phyloP scores from a whole-genome alignment of 768 basidiomycete genomes.

The Epithele typhae region DNA sequence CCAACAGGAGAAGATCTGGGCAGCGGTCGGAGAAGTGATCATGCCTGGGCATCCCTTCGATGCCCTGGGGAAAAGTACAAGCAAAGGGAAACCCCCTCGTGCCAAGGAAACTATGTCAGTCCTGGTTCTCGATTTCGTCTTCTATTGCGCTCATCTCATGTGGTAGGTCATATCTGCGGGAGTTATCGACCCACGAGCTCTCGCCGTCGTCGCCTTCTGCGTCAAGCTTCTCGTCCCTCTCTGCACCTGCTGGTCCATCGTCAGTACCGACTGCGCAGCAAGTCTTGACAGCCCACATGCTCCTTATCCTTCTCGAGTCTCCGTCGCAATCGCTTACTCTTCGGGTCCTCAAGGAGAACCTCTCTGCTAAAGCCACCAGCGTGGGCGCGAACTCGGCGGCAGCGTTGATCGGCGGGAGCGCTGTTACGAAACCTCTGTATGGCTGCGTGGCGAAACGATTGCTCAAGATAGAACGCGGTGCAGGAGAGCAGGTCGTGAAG shows the following conservation, averaged over 20 bases:
- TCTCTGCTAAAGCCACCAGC: slow-evolving; percentile 41
- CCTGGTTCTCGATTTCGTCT: background rate
- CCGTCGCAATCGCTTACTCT: slow-evolving; percentile 56
- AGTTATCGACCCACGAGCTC: slow-evolving; percentile 46
- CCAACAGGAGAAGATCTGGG: slow-evolving; percentile 70
- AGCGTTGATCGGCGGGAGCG: slow-evolving; percentile 32
- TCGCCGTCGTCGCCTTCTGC: slow-evolving; percentile 53
- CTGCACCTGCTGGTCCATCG: slow-evolving; percentile 22
- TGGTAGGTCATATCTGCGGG: slow-evolving; percentile 52
- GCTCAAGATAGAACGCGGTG: slow-evolving; percentile 70
- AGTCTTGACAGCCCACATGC: slow-evolving; percentile 63
- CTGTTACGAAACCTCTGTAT: slow-evolving; percentile 62
- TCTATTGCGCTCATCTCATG: background rate
- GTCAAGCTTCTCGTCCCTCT: slow-evolving; percentile 47
- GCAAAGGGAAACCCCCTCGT: slow-evolving; percentile 38
- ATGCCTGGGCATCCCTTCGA: slow-evolving; percentile 48
- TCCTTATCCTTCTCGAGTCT: slow-evolving; percentile 52
- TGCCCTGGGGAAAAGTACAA: slow-evolving; percentile 22
- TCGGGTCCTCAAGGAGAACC: slow-evolving; percentile 54
- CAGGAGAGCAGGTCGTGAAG: slow-evolving; percentile 69
- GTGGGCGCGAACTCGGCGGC: slow-evolving; percentile 17
- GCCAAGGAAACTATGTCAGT: slow-evolving; percentile 63
- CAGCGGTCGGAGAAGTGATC: slow-evolving; percentile 58
- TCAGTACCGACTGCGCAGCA: slow-evolving; percentile 56
- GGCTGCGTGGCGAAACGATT: slow-evolving; percentile 79